Percentiles rank a stretch among this genome's conserved stretches.
Evolutionary conservation across 2,329 filamentous ascomycete genomes (phyloP).

Genomic region (Neofusicoccum ribis): DNA sequence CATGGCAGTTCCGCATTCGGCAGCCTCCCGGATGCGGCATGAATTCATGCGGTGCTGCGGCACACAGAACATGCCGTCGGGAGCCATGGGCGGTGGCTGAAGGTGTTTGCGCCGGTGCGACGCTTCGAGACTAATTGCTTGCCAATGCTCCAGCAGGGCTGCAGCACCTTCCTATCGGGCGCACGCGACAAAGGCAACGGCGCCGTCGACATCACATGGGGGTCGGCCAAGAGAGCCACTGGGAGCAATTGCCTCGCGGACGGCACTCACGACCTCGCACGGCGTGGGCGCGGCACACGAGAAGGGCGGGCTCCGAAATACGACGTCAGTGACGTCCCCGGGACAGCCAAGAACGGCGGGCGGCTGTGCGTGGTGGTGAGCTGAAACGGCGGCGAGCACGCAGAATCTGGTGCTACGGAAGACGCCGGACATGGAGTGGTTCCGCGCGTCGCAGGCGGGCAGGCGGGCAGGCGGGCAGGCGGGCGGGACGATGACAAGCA

Average conservation of each 20-base stretch:
- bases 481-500: constrained; percentile 5
- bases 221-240: neutral
- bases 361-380: neutral
- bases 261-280: neutral
- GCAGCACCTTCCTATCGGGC: constrained; percentile 12
- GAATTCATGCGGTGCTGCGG: neutral
- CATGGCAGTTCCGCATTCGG: constrained; percentile 5
- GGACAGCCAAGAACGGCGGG: neutral
- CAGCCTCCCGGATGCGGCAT: neutral
- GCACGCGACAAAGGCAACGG: neutral
- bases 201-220: constrained; percentile 14
- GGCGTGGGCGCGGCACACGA: neutral
- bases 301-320: neutral
- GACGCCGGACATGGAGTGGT: neutral
- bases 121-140: constrained; percentile 15
- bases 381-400: constrained; percentile 11
- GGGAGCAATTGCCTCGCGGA: no score
- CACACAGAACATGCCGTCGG: no score
- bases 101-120: neutral
- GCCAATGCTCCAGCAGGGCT: constrained; percentile 14
- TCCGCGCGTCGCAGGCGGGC: neutral
- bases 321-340: neutral
- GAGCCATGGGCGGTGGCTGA: neutral
- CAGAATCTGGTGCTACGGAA: constrained; percentile 17
- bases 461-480: neutral